Base-by-base conservation (phyloP, 129 eudicot genomes). In the Flaveria linearis region DNA sequence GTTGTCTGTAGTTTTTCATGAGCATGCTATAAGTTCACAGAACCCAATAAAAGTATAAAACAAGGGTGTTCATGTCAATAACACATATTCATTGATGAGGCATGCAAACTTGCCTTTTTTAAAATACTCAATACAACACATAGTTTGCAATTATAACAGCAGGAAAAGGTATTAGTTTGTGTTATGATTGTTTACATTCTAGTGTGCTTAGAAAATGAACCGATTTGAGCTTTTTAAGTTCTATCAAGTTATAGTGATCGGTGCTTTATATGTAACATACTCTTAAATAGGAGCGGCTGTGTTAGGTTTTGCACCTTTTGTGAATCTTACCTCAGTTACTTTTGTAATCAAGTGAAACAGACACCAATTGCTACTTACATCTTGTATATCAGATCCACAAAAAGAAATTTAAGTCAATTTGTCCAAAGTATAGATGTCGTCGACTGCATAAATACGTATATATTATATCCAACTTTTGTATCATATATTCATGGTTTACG, bases 161-260 rank as follows among this genome's bases (percentile, higher is more conserved):
- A 63, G 28, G 43, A 13, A 16, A 14, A 13, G 11, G 46, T 26
- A 30, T 14, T 63, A 15, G 20, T 63, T 30, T 25, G 66, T 60
- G n/a, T 60, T 60, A 36, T 23, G 66, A 60, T 62, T 62, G 14
- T 18, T 14, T 13, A 30, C 68, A 14, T 28, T 28, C 12, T 28
- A 20, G 43, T 62, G 18, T 62, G 45, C 20, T 26, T 62, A 62
- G 11, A 61, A 61, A 61, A 61, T 26, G 41, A 4, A 9, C 1
- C 3, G 13, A 25, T 23, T 64, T 64, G 69, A 64, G 16, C 47
- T 33, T 33, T 30, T 14, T 64, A 64, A 5, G 69, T 39, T 64
- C 45, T 64, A 64, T n/a, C 46, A 36, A 64, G 69, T 5, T 63
- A 30, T 13, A 63, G 69, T 64, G 69, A 30, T 64, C n/a, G 33